phyloP scores from a whole-genome alignment of 441 rosid genomes.

The Populus hybrid region DNA sequence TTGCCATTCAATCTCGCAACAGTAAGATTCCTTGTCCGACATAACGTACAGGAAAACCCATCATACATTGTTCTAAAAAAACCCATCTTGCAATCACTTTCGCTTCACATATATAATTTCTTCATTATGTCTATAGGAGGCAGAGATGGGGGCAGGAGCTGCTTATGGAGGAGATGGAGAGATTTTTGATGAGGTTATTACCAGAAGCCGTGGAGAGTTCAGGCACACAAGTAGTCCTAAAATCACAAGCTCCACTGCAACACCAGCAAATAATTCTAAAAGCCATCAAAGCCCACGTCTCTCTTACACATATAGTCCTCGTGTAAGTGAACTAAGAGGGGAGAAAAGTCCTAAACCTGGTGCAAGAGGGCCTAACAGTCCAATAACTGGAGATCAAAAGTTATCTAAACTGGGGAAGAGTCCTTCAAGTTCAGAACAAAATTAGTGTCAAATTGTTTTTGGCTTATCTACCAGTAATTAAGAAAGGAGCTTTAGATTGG shows the following conservation, averaged over 20 bases:
- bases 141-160: constrained; percentile 71
- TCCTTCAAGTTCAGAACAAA: constrained; percentile 42
- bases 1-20: constrained; percentile 70
- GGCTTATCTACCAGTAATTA: constrained; percentile 6
- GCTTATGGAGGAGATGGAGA: constrained; percentile 60
- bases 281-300: constrained; percentile 43
- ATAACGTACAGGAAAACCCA: not conserved
- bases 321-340: constrained; percentile 56
- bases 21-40: constrained; percentile 32
- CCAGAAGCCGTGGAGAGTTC: constrained; percentile 94
- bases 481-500: constrained; percentile 14
- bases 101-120: not conserved
- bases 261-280: constrained; percentile 48
- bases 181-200: constrained; percentile 73
- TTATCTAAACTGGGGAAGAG: constrained; percentile 53
- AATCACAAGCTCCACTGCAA: constrained; percentile 64
- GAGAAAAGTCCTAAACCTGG: constrained; percentile 52
- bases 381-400: constrained; percentile 36
- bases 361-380: constrained; percentile 44
- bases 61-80: not conserved
- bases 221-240: constrained; percentile 75
- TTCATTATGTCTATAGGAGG: constrained; percentile 39
- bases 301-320: constrained; percentile 53
- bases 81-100: not conserved
- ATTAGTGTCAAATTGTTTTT: constrained; percentile 8